Conservation (phyloP, 2,329 filamentous ascomycete genomes). For the Fusarium sp. region DNA sequence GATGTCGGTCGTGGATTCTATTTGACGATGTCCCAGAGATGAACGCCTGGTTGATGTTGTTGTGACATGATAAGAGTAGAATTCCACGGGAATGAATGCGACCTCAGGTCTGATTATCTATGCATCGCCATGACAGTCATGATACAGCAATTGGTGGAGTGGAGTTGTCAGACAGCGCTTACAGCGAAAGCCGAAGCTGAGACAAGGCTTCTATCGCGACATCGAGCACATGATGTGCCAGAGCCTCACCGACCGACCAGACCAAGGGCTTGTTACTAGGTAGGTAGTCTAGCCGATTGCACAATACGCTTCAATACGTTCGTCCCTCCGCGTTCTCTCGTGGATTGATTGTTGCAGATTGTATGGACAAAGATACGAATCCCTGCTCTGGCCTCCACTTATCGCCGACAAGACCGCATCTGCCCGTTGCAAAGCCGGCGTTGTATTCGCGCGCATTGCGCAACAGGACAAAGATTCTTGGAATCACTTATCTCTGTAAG, state of each 20-base stretch:
- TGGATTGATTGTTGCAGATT: constrained; percentile 17
- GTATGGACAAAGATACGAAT: constrained; percentile 13
- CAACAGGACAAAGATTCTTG: constrained; percentile 6
- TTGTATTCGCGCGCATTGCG: constrained; percentile 1
- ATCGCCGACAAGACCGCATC: constrained; percentile 34
- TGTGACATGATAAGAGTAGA: background rate
- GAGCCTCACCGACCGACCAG: constrained; percentile 22
- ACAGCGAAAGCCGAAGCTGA: constrained; percentile 12
- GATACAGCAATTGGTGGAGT: background rate
- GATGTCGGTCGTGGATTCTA: constrained; percentile 37
- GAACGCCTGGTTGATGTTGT: background rate
- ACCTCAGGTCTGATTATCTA: background rate
- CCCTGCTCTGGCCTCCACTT: constrained; percentile 33
- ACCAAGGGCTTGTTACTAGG: background rate
- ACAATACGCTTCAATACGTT: constrained; percentile 11
- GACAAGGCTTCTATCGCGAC: constrained; percentile 21
- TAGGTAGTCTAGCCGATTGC: constrained; percentile 5
- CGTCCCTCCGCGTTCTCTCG: constrained; percentile 5
- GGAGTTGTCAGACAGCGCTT: constrained; percentile 8
- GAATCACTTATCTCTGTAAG: constrained; percentile 2
- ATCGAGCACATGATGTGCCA: constrained; percentile 27
- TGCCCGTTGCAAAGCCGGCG: constrained; percentile 35
- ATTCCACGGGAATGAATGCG: background rate
- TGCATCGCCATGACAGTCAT: background rate
- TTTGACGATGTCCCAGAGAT: constrained; percentile 33